Percentiles rank a stretch among this genome's conserved stretches.
Conservation (phyloP, 305 asterid species). For the Fraxinus xanthoxyloides region DNA sequence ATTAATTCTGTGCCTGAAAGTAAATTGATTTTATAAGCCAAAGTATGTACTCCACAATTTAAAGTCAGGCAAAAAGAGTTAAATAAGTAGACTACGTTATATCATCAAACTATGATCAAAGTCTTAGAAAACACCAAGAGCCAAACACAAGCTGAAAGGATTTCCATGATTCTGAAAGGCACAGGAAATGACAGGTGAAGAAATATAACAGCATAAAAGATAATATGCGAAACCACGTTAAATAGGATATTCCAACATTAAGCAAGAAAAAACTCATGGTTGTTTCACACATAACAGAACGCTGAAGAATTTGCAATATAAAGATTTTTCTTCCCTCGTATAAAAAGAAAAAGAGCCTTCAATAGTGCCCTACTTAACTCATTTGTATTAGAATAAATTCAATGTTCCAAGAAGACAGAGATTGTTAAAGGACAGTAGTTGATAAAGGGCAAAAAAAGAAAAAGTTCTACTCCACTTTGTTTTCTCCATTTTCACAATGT, state of each 20-base stretch:
- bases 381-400: neutral
- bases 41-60: neutral
- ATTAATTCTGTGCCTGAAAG: neutral
- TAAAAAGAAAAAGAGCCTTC: neutral
- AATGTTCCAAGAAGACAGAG: too few relatives aligned
- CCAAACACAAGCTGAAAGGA: slow-evolving; percentile 28
- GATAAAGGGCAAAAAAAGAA: too few relatives aligned
- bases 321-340: neutral
- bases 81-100: neutral
- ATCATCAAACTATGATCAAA: neutral
- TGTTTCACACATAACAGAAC: neutral
- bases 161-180: slow-evolving; percentile 85
- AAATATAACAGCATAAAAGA: too few relatives aligned
- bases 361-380: neutral
- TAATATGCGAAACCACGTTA: neutral
- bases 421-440: too few relatives aligned
- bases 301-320: neutral
- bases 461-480: neutral
- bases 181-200: too few relatives aligned
- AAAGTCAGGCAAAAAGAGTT: neutral
- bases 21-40: neutral
- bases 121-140: neutral
- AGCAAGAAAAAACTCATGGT: neutral
- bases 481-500: neutral
- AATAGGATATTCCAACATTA: neutral